Evolutionary conservation across 176 grass and related monocot genomes (phyloP).

Genomic region (Carex myosuroides): DNA sequence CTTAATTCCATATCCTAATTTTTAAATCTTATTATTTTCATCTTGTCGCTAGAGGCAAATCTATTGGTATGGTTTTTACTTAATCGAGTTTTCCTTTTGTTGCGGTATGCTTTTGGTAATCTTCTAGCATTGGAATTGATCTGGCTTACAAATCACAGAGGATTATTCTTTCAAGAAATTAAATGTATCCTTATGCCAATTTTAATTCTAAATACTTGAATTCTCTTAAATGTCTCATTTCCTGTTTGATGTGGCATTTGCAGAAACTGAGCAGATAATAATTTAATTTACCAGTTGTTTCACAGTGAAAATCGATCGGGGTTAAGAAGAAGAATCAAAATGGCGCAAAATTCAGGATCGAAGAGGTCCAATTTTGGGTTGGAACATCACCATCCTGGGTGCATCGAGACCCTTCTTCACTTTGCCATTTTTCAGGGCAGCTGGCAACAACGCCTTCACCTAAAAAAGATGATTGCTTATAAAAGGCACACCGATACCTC

Average conservation of each 20-base stretch:
- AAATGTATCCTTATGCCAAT: not conserved
- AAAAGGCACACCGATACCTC: not conserved
- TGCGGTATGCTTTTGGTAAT: not conserved
- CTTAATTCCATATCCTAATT: not conserved
- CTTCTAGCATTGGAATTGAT: not conserved
- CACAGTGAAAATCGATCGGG: not conserved
- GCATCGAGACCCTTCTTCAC: conserved; percentile 11
- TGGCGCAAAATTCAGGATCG: conserved; percentile 4
- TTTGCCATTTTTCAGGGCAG: not conserved
- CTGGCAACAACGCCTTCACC: conserved; percentile 13
- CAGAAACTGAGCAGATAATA: not conserved
- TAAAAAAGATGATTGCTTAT: conserved; percentile 22
- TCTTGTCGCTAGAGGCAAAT: no score
- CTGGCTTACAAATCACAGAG: not conserved
- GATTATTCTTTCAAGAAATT: not conserved
- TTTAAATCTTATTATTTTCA: not conserved
- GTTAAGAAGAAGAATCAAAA: not conserved
- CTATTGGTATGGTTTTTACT: not conserved
- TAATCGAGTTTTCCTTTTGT: not conserved
- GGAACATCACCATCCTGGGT: not conserved
- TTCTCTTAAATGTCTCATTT: not conserved
- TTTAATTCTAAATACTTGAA: not conserved
- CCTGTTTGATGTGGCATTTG: not conserved
- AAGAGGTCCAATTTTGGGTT: not conserved
- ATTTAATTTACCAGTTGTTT: not conserved